A percentile compares a stretch with the other conserved stretches of the same genome.
Conservation (phyloP, 768 basidiomycete species). For the Tricholoma saponaceum region DNA sequence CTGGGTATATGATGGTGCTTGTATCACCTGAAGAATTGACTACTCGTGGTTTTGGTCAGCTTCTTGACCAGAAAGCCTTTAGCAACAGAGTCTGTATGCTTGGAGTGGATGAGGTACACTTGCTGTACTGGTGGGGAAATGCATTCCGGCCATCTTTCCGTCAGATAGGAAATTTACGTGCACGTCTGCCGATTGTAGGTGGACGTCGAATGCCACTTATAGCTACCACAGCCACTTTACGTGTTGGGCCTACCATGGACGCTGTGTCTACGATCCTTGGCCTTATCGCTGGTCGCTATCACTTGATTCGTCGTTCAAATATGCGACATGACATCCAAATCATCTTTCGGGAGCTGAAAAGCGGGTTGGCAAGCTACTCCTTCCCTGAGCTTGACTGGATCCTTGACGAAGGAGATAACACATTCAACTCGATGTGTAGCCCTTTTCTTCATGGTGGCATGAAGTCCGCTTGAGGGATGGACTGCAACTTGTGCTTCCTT, state of each 20-base stretch:
- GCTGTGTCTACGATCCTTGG: constrained; percentile 18
- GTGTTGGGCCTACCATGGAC: constrained; percentile 7
- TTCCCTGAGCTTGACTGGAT: constrained; percentile 26
- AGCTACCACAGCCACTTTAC: constrained; percentile 18
- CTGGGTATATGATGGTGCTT: constrained; percentile 14
- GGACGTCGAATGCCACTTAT: constrained; percentile 12
- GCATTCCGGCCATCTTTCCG: constrained; percentile 17
- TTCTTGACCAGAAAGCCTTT: constrained; percentile 15
- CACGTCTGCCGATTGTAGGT: constrained; percentile 8
- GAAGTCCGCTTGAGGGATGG: background rate
- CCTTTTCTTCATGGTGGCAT: too few relatives aligned
- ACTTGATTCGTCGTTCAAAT: constrained; percentile 21
- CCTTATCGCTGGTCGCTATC: constrained; percentile 11
- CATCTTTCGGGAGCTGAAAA: constrained; percentile 13
- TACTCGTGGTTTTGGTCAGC: constrained; percentile 12
- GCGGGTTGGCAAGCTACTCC: constrained; percentile 10
- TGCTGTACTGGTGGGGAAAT: constrained; percentile 20
- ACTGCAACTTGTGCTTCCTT: constrained; percentile 16
- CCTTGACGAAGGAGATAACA: constrained; percentile 12
- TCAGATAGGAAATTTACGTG: constrained; percentile 18
- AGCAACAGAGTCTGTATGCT: constrained; percentile 15
- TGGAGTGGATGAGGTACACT: constrained; percentile 24
- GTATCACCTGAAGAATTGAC: constrained; percentile 21
- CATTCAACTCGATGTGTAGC: too few relatives aligned
- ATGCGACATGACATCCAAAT: constrained; percentile 21